These are phyloP conservation scores for Cryptosporidium xiaoi DNA, from an alignment of 169 alveolate genomes.

Conservation along the genomic window DNA sequence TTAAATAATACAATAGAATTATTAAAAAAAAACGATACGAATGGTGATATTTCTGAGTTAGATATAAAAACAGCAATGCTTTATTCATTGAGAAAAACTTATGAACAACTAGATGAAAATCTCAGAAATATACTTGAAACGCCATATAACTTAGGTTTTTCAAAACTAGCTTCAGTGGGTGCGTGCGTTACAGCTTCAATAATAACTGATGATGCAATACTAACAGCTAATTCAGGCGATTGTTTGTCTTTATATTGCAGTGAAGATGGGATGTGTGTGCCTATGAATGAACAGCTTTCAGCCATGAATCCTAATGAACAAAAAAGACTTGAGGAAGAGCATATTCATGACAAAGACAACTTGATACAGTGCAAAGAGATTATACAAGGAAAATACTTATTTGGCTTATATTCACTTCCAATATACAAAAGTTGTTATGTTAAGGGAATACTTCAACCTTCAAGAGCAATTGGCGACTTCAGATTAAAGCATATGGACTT, in stretches of 20 bases:
- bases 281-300: slow-evolving; percentile 71
- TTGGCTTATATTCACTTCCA: slow-evolving; percentile 32
- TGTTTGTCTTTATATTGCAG: slow-evolving; percentile 43
- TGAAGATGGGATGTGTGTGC: slow-evolving; percentile 53
- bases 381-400: slow-evolving; percentile 7
- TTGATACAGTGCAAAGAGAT: slow-evolving; percentile 53
- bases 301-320: slow-evolving; percentile 72
- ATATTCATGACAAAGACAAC: slow-evolving; percentile 45
- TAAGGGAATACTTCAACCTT: slow-evolving; percentile 69
- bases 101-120: slow-evolving; percentile 28
- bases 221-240: slow-evolving; percentile 71
- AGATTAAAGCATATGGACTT: slow-evolving; percentile 69
- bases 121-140: slow-evolving; percentile 36
- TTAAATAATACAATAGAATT: not conserved
- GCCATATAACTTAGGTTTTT: slow-evolving; percentile 56
- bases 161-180: slow-evolving; percentile 60
- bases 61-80: slow-evolving; percentile 23
- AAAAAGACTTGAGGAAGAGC: slow-evolving; percentile 54
- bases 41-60: not conserved
- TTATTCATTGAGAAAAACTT: slow-evolving; percentile 32
- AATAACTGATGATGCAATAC: slow-evolving; percentile 50
- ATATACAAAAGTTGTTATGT: slow-evolving; percentile 57
- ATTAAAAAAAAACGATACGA: not conserved
- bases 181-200: slow-evolving; percentile 61
- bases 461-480: slow-evolving; percentile 73